Evolutionary conservation across 2,329 filamentous ascomycete species (phyloP).

Genomic region (Lecanosticta acicola): DNA sequence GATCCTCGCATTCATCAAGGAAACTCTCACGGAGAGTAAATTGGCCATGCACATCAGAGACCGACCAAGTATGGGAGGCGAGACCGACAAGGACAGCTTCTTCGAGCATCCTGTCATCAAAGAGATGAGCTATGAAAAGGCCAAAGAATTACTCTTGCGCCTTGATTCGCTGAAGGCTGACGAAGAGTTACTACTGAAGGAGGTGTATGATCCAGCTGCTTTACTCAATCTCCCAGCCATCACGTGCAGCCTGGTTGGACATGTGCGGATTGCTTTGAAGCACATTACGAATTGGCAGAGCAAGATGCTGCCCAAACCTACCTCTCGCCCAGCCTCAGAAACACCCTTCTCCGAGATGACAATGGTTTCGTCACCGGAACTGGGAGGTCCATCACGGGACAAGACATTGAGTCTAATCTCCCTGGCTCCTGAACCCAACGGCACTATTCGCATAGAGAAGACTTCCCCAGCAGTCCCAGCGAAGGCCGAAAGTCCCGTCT

Average conservation of each 20-base stretch:
- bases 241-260: constrained; percentile 20
- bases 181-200: constrained; percentile 13
- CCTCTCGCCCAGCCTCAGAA: neutral
- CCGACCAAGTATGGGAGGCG: constrained; percentile 40
- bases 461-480: neutral
- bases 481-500: too few relatives aligned
- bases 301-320: constrained; percentile 23
- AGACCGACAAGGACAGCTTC: constrained; percentile 17
- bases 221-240: constrained; percentile 27
- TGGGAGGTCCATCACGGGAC: neutral
- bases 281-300: constrained; percentile 43
- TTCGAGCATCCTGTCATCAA: constrained; percentile 15
- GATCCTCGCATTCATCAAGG: constrained; percentile 71
- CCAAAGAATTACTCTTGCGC: constrained; percentile 15
- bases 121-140: constrained; percentile 19
- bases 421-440: neutral
- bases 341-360: constrained; percentile 11
- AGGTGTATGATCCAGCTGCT: constrained; percentile 13
- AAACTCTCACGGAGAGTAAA: constrained; percentile 42
- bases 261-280: constrained; percentile 25
- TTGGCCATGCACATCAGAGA: constrained; percentile 23
- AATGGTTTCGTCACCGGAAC: neutral
- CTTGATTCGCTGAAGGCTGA: constrained; percentile 7
- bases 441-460: neutral
- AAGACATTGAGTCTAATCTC: neutral